Base-by-base conservation (phyloP, 1,284 basidiomycete species). In the Cryptococcus sp. region DNA sequence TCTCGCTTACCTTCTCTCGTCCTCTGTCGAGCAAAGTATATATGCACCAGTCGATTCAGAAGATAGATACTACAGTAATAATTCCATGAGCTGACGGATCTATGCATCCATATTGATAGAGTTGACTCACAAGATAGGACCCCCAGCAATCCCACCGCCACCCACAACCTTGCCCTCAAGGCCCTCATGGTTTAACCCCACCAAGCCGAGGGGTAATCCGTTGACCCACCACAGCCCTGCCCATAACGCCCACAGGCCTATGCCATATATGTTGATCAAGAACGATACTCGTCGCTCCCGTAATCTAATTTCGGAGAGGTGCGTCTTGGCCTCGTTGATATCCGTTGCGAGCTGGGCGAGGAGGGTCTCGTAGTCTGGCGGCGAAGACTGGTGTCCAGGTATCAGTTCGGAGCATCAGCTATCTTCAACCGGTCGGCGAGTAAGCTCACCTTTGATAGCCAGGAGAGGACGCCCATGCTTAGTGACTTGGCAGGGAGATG, bases 21-120 rank as follows among this genome's bases (percentile, higher is more conserved):
- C 2, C 89, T 89, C 71, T 90, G 91, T 53, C 89, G 84, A 11
- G 84, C 84, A 71, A 94, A 99, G 88, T 90, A 93, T 67, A 89
- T 83, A 67, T 91, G 88, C 47, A 95, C 86, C 50, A 95, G 86
- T 22, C 91, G 82, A 47, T 93, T 85, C 4, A 89, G 85, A 68
- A 89, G 89, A 57, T 93, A 81, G 53, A 96, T 88, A 39, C 93
- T 95, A 70, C 10, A 13, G 40, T 16, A 22, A 13, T 42, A 50
- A 6, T 25, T 19, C 42, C 16, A 41, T 22, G 23, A 44, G 31
- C 31, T 35, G 31, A 35, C 31, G 31, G 31, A 35, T 35, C 31
- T 2, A 10, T 35, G 3, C 5, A 35, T 2, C 10, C 31, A 35
- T 4, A 35, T 13, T 10, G 13, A 35, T 2, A 8, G 31, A 35